These are phyloP conservation scores for Boletus rubescentipes DNA, from an alignment of 768 basidiomycete genomes.

Conservation along the genomic window DNA sequence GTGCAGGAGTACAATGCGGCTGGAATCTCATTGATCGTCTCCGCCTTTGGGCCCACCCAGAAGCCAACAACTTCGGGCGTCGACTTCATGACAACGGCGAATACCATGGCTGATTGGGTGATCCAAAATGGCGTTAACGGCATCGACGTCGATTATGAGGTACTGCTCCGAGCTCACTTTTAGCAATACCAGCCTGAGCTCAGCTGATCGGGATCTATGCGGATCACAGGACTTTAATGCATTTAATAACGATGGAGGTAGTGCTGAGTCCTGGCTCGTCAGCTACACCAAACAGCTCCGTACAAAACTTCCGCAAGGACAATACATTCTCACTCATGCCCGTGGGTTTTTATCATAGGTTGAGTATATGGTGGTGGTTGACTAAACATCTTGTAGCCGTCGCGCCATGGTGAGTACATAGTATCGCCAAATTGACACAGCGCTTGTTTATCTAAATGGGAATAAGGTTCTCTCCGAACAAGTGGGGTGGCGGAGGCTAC, in stretches of 20 bases:
- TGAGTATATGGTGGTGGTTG: not conserved
- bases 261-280: conserved; percentile 34
- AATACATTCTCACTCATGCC: conserved; percentile 34
- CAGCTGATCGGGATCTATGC: not conserved
- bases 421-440: not conserved
- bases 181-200: not conserved
- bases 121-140: conserved; percentile 47
- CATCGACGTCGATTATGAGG: conserved; percentile 54
- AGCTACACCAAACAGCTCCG: conserved; percentile 32
- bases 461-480: conserved; percentile 15
- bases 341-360: conserved; percentile 21
- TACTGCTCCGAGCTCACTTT: no score
- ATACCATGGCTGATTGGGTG: conserved; percentile 46
- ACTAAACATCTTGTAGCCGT: conserved; percentile 1
- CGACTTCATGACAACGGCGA: conserved; percentile 40
- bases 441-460: not conserved
- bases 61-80: conserved; percentile 41
- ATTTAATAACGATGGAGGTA: conserved; percentile 36
- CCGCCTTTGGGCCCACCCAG: conserved; percentile 46
- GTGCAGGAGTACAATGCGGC: conserved; percentile 49
- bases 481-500: conserved; percentile 33
- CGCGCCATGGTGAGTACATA: conserved; percentile 15
- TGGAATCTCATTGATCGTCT: conserved; percentile 58
- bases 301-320: conserved; percentile 28
- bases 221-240: conserved; percentile 29